Conservation (phyloP, 495 filamentous ascomycete genomes). For the Penicillium salamii region DNA sequence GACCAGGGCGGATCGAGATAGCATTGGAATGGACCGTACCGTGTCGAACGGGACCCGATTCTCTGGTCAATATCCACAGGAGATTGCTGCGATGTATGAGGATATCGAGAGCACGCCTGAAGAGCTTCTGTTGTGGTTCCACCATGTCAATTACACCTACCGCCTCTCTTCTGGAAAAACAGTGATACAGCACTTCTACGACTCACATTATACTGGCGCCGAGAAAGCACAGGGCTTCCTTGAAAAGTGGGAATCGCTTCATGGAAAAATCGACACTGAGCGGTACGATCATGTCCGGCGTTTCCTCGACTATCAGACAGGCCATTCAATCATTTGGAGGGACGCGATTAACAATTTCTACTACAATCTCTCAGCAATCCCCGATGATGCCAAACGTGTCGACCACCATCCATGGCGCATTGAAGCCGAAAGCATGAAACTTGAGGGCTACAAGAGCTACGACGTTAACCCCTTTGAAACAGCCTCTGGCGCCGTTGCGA, state of each 20-base stretch:
- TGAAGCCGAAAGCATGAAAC: conserved; percentile 61
- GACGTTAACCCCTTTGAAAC: conserved; percentile 53
- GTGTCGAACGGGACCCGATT: conserved; percentile 63
- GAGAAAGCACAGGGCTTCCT: conserved; percentile 58
- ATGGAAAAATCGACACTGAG: conserved; percentile 57
- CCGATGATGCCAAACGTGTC: conserved; percentile 53
- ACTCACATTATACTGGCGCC: conserved; percentile 64
- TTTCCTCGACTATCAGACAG: conserved; percentile 61
- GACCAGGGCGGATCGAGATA: conserved; percentile 58
- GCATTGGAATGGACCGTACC: conserved; percentile 74
- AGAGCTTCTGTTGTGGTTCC: conserved; percentile 70
- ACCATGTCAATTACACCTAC: conserved; percentile 69
- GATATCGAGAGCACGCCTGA: conserved; percentile 64
- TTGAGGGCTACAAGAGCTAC: conserved; percentile 52
- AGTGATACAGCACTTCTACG: conserved; percentile 75
- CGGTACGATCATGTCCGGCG: conserved; percentile 57
- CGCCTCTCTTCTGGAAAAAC: conserved; percentile 61
- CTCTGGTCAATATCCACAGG: conserved; percentile 62
- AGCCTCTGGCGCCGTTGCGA: conserved; percentile 47
- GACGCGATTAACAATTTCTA: conserved; percentile 64
- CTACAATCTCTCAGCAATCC: conserved; percentile 54
- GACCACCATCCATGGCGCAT: conserved; percentile 59
- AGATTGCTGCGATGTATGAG: conserved; percentile 56
- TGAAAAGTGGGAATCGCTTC: conserved; percentile 49
- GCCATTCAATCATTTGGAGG: conserved; percentile 68